phyloP scores from a whole-genome alignment of 306 rosid genomes.

The Adenanthera pavonina region DNA sequence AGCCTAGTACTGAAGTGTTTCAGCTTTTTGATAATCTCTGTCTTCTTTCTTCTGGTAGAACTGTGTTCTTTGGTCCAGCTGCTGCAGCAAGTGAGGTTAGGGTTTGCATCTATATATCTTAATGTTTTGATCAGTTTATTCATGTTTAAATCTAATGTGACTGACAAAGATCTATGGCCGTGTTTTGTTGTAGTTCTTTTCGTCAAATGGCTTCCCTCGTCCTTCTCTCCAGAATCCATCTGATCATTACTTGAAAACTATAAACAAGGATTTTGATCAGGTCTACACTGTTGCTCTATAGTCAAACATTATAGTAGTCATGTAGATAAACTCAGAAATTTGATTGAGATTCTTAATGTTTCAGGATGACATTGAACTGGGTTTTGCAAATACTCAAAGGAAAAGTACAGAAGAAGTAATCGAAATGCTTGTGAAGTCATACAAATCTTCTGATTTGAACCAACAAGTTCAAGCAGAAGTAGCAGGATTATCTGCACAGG shows the following conservation, averaged over 20 bases:
- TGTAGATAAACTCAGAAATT: background rate
- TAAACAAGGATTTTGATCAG: slow-evolving; percentile 79
- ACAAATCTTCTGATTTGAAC: slow-evolving; percentile 41
- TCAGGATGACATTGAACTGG: slow-evolving; percentile 62
- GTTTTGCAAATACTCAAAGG: slow-evolving; percentile 14
- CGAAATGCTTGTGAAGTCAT: slow-evolving; percentile 36
- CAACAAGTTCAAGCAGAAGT: slow-evolving; percentile 41
- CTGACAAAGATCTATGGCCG: background rate
- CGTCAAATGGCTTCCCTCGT: slow-evolving; percentile 72
- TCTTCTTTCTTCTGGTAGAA: slow-evolving; percentile 66
- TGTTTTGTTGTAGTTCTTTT: slow-evolving; percentile 56
- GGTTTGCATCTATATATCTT: no score
- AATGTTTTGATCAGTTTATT: background rate
- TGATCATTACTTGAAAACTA: slow-evolving; percentile 74
- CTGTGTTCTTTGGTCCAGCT: slow-evolving; percentile 78
- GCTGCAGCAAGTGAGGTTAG: slow-evolving; percentile 60
- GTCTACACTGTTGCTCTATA: slow-evolving; percentile 15
- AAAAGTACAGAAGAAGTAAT: slow-evolving; percentile 45
- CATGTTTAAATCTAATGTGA: background rate
- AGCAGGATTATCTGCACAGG: slow-evolving; percentile 34
- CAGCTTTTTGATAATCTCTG: slow-evolving; percentile 71
- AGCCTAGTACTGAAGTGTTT: slow-evolving; percentile 74
- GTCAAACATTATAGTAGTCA: background rate
- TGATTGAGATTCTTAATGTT: background rate
- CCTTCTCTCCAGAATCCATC: slow-evolving; percentile 72